A percentile compares a stretch with the other conserved stretches of the same genome.
These are phyloP conservation scores for Phytophthora foliorum DNA, from an alignment of 352 stramenopile genomes.

Conservation along the genomic window DNA sequence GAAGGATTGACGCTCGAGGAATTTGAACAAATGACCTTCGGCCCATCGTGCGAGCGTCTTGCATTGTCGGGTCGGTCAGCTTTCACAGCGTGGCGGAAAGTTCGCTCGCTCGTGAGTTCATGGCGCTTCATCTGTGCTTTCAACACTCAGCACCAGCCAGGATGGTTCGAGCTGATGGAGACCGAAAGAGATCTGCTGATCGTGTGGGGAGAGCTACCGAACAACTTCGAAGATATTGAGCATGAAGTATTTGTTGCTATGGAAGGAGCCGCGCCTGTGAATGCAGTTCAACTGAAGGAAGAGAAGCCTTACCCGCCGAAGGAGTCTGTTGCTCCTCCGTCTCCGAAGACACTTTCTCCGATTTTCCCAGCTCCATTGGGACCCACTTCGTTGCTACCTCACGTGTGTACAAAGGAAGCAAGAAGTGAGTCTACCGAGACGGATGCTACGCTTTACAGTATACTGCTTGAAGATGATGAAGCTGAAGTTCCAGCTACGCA, in stretches of 20 bases:
- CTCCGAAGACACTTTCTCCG: slow-evolving; percentile 1
- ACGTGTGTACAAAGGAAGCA: background rate
- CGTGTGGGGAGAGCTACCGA: slow-evolving; percentile 18
- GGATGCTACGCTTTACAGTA: slow-evolving; percentile 17
- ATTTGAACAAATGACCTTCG: slow-evolving; percentile 14
- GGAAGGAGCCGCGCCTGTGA: slow-evolving; percentile 3
- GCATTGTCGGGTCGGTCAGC: slow-evolving; percentile 8
- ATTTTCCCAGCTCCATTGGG: background rate
- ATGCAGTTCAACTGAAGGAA: background rate
- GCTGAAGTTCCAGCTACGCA: background rate
- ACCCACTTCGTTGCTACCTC: slow-evolving; percentile 1
- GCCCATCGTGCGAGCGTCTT: slow-evolving; percentile 10
- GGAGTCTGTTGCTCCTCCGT: background rate
- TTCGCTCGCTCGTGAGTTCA: slow-evolving; percentile 20
- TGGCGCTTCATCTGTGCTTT: slow-evolving; percentile 31
- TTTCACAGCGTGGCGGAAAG: slow-evolving; percentile 27
- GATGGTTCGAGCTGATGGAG: slow-evolving; percentile 38
- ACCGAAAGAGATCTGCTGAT: slow-evolving; percentile 17
- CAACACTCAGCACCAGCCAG: slow-evolving; percentile 20
- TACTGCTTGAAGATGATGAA: slow-evolving; percentile 31
- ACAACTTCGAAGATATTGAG: slow-evolving; percentile 37
- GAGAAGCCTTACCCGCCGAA: background rate
- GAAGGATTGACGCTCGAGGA: slow-evolving; percentile 14
- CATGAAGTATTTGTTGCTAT: slow-evolving; percentile 23
- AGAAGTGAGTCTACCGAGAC: slow-evolving; percentile 6